Conservation (phyloP, 176 grass and related monocot species). For the Luzula sylvatica region DNA sequence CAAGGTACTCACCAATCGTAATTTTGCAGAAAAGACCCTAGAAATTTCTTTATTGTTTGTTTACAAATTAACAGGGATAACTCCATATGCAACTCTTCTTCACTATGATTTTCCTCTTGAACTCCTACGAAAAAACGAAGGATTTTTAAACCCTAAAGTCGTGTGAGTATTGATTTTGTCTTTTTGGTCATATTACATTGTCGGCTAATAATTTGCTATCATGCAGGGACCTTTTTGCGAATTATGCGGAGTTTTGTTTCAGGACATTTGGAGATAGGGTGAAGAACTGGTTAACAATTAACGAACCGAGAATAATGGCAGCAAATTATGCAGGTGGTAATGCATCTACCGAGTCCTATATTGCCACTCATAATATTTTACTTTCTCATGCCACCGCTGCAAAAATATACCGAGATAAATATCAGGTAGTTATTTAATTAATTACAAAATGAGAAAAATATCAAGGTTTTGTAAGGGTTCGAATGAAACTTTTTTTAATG, state of each 20-base stretch:
- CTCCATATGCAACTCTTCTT: conserved; percentile 51
- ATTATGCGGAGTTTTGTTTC: conserved; percentile 72
- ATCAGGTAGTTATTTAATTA: conserved; percentile 43
- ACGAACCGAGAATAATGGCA: conserved; percentile 51
- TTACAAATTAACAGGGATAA: conserved; percentile 26
- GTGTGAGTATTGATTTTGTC: conserved; percentile 35
- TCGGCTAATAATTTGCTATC: conserved; percentile 20
- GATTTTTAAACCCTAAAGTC: conserved; percentile 43
- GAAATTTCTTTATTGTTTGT: neutral
- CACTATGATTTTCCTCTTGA: conserved; percentile 61
- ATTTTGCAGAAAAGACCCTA: too few species aligned
- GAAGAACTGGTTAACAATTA: conserved; percentile 84
- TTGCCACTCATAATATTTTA: conserved; percentile 44
- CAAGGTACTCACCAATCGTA: conserved; percentile 26
- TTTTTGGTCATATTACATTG: too few species aligned
- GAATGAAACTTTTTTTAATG: too few species aligned
- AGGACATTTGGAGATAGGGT: conserved; percentile 57
- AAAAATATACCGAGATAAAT: conserved; percentile 41
- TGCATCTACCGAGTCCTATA: conserved; percentile 43
- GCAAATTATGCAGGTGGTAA: conserved; percentile 33
- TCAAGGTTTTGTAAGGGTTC: too few species aligned
- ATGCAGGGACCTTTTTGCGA: conserved; percentile 40
- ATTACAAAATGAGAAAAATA: too few species aligned
- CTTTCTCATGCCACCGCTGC: conserved; percentile 46
- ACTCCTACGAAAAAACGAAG: conserved; percentile 54